Percentiles rank a stretch among this genome's conserved stretches.
Conservation (phyloP, 2,329 filamentous ascomycete species). For the Neonectria magnoliae region DNA sequence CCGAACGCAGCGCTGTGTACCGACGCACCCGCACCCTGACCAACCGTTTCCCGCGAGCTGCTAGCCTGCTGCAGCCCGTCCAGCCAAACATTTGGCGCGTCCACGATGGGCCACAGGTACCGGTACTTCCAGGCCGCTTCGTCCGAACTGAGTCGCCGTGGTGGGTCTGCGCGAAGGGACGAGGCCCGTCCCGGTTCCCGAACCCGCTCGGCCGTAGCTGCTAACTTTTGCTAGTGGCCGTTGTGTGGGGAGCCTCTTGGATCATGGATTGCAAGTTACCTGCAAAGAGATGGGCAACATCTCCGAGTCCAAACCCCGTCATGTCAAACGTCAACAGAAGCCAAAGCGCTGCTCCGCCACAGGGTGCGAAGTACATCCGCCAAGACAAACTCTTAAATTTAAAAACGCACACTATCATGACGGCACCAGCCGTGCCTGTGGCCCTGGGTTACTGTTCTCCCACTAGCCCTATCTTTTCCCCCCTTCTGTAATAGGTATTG, state of each 20-base stretch:
- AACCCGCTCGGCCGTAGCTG: neutral
- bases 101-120: constrained; percentile 23
- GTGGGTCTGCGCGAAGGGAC: constrained; percentile 17
- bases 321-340: neutral
- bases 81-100: constrained; percentile 1
- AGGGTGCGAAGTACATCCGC: neutral
- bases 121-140: constrained; percentile 21
- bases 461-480: neutral
- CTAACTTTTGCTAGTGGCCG: constrained; percentile 6
- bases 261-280: neutral
- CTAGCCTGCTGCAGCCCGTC: neutral
- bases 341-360: neutral
- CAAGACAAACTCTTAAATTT: neutral
- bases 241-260: constrained; percentile 17
- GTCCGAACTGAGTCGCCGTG: neutral
- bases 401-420: constrained; percentile 6
- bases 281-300: neutral
- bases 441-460: neutral
- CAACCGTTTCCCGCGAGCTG: constrained; percentile 7
- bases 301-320: neutral
- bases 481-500: neutral
- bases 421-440: neutral
- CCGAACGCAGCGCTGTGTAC: constrained; percentile 11
- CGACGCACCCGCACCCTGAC: constrained; percentile 20
- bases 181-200: constrained; percentile 24